These are phyloP conservation scores for Anisogramma anomala DNA, from an alignment of 2,329 filamentous ascomycete genomes.

Conservation along the genomic window DNA sequence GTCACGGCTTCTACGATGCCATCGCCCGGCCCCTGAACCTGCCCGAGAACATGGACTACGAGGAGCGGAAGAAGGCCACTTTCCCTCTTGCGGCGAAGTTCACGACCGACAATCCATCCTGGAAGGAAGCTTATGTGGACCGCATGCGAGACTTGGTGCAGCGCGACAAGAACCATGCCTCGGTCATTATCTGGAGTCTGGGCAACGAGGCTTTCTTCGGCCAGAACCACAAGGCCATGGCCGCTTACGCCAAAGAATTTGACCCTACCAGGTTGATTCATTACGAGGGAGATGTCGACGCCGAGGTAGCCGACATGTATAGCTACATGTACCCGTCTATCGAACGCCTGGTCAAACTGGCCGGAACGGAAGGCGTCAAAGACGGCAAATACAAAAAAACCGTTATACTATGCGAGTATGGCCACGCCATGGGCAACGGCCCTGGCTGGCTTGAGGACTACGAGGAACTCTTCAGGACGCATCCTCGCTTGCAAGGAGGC, in stretches of 20 bases:
- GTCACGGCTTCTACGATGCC: constrained; percentile 42
- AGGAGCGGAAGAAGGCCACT: constrained; percentile 46
- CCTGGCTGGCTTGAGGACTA: constrained; percentile 61
- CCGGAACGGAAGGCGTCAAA: constrained; percentile 29
- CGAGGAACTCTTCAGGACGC: constrained; percentile 47
- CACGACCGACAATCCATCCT: constrained; percentile 48
- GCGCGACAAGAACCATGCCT: constrained; percentile 59
- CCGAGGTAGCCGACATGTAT: constrained; percentile 51
- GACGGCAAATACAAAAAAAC: constrained; percentile 42
- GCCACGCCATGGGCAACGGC: constrained; percentile 62
- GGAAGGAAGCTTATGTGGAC: constrained; percentile 56
- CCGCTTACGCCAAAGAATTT: constrained; percentile 44
- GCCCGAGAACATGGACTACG: constrained; percentile 45
- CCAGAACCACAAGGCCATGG: constrained; percentile 56
- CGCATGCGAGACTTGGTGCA: constrained; percentile 52
- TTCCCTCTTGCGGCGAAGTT: constrained; percentile 43
- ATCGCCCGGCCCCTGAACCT: constrained; percentile 39
- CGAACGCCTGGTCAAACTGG: constrained; percentile 36
- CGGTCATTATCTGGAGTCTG: constrained; percentile 61
- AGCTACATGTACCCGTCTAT: constrained; percentile 55
- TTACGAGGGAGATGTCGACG: constrained; percentile 53
- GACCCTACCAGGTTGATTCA: constrained; percentile 51
- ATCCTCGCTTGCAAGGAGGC: constrained; percentile 53
- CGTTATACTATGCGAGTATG: constrained; percentile 47
- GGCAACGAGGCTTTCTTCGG: constrained; percentile 67